These are phyloP conservation scores for Pinus taeda DNA, from an alignment of 75 land plant genomes.

Conservation along the genomic window DNA sequence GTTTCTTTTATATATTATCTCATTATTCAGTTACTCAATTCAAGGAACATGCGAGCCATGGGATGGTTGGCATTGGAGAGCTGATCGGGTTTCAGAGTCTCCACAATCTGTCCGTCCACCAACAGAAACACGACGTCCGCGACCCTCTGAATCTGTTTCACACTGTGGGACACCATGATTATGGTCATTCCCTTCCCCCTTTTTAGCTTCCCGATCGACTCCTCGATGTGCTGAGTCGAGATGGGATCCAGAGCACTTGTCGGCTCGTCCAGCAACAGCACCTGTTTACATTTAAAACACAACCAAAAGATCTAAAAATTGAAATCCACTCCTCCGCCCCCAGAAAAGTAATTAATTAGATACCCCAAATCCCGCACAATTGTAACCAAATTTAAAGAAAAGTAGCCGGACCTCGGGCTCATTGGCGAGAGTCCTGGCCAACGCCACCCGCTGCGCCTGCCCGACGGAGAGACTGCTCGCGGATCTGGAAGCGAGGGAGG, in stretches of 20 bases:
- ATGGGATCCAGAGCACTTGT: conserved; percentile 95
- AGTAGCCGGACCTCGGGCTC: conserved; percentile 63
- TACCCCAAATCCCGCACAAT: too few species aligned
- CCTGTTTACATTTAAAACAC: conserved; percentile 20
- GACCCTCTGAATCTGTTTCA: conserved; percentile 84
- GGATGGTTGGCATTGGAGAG: conserved; percentile 78
- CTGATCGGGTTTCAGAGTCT: conserved; percentile 58
- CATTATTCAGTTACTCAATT: conserved; percentile 40
- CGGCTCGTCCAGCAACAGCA: conserved; percentile 84
- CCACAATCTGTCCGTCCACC: conserved; percentile 78
- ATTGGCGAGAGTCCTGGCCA: conserved; percentile 92
- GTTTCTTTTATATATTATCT: too few species aligned
- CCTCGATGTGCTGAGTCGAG: conserved; percentile 88
- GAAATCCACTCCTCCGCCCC: too few species aligned
- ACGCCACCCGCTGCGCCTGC: conserved; percentile 91
- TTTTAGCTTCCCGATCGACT: conserved; percentile 59
- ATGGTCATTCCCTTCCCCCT: conserved; percentile 55
- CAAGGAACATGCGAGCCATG: conserved; percentile 69
- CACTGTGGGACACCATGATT: conserved; percentile 88
- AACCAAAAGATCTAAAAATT: too few species aligned
- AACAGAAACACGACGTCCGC: conserved; percentile 76
- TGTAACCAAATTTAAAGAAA: too few species aligned
- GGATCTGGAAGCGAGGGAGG: conserved; percentile 42
- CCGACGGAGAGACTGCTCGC: conserved; percentile 75
- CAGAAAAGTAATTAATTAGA: too few species aligned